Percentiles rank a stretch among this genome's conserved stretches.
phyloP scores from a whole-genome alignment of 768 basidiomycete species.

The Trametes cinnabarina region DNA sequence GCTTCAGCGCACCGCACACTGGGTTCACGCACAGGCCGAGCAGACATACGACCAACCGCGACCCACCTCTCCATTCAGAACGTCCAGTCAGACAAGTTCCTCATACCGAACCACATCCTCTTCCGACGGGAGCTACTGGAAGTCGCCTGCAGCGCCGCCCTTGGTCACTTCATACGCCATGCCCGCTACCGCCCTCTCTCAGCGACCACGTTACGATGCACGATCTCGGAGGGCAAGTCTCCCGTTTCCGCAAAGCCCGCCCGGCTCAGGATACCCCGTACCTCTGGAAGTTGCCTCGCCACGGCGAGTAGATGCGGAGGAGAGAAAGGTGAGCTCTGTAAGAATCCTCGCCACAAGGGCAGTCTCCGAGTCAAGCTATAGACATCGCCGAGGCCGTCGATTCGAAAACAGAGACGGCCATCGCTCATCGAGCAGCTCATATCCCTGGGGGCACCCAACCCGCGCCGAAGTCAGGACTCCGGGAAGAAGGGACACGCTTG shows the following conservation, averaged over 20 bases:
- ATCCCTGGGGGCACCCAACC: slow-evolving; percentile 15
- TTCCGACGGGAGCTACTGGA: slow-evolving; percentile 20
- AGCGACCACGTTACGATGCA: slow-evolving; percentile 11
- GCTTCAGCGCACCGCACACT: slow-evolving; percentile 22
- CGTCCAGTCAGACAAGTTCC: slow-evolving; percentile 12
- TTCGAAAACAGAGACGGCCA: slow-evolving; percentile 24
- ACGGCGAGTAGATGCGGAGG: slow-evolving; percentile 2
- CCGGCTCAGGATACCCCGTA: slow-evolving; percentile 26
- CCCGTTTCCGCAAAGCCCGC: slow-evolving; percentile 29
- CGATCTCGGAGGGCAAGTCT: slow-evolving; percentile 14
- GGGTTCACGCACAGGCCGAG: slow-evolving; percentile 26
- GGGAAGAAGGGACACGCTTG: slow-evolving; percentile 7
- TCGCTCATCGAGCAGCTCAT: slow-evolving; percentile 26
- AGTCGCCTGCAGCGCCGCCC: slow-evolving; percentile 12
- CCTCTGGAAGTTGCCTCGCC: slow-evolving; percentile 23
- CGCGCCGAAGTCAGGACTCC: slow-evolving; percentile 16
- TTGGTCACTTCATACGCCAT: neutral
- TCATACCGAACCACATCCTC: slow-evolving; percentile 25
- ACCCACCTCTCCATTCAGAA: slow-evolving; percentile 4
- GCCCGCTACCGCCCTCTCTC: slow-evolving; percentile 4
- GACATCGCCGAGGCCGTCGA: slow-evolving; percentile 20
- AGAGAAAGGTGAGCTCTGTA: slow-evolving; percentile 13
- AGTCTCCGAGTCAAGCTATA: neutral
- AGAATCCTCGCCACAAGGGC: neutral
- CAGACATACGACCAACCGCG: slow-evolving; percentile 19